Conservation (phyloP, 306 rosid genomes). For the Lagenaria siceraria region DNA sequence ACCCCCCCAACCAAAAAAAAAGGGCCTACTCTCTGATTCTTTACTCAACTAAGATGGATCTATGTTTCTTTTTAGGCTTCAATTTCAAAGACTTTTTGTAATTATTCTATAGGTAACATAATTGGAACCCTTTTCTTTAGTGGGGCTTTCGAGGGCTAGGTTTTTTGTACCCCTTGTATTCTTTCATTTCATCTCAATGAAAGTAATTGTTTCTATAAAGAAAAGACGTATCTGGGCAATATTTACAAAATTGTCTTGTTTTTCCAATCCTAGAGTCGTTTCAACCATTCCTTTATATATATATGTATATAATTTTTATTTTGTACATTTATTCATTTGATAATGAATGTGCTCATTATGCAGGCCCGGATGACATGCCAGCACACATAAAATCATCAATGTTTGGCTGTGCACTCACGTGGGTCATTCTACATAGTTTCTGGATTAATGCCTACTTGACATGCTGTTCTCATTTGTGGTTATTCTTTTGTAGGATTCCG, state of each 20-base stretch:
- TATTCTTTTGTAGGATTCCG: slow-evolving; percentile 53
- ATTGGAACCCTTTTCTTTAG: no score
- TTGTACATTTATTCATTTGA: slow-evolving; percentile 3
- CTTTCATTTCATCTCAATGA: no score
- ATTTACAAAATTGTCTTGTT: not conserved
- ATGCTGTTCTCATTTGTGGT: not conserved
- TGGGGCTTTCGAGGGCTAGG: no score
- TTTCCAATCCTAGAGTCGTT: not conserved
- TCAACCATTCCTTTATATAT: not conserved
- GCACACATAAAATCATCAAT: slow-evolving; percentile 95
- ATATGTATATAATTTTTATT: not conserved
- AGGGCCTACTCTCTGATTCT: not conserved
- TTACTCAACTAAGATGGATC: not conserved
- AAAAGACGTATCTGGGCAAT: no score
- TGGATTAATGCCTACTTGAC: slow-evolving; percentile 5
- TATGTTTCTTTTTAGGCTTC: no score
- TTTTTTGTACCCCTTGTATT: no score
- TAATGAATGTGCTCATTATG: slow-evolving; percentile 9
- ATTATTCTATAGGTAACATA: no score
- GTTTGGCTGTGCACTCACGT: slow-evolving; percentile 84
- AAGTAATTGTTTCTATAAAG: no score
- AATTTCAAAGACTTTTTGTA: no score
- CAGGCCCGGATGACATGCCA: slow-evolving; percentile 98
- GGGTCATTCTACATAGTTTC: slow-evolving; percentile 11
- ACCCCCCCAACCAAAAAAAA: no score